Evolutionary conservation across 805 yeast genomes (phyloP), one percentile per base, ranked within the genome.

Genomic region (Wickerhamiella qilinensis): DNA sequence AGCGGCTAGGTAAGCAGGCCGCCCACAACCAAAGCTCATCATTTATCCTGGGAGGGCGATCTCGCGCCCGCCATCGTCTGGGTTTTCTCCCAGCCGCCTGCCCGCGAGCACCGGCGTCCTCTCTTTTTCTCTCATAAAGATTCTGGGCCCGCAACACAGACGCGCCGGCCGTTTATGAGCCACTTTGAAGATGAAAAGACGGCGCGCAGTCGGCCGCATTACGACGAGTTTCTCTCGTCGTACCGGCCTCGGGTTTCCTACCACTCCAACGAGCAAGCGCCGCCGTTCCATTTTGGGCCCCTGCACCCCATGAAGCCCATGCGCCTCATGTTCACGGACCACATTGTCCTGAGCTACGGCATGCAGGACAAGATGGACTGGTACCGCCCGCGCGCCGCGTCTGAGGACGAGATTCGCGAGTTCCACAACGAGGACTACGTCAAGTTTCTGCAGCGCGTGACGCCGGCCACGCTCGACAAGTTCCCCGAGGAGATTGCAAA

Each of bases 231-330:
- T 42, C 57, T 27, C 15, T 37, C 48, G 19, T 34, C 46, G 17
- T 32, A 40, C 30, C 55, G 56, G 35, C 58, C 59, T n/a, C 43
- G 46, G 15, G 94, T 85, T 1, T 82, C 94, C 7, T 85, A 85
- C 59, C 96, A 85, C 57, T 83, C 71, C 59, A 85, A 85, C 56
- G 81, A 85, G 20, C 73, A 77, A 38, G 93, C 77, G 0, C 68
- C 82, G 1, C 70, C 73, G 46, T 86, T 77, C 58, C 95, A 86
- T 52, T 30, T 30, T 57, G 98, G 98, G 15, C 80, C 82, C 1
- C 71, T 75, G 43, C 98, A 88, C 58, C 98, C 98, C n/a, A 88
- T 88, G 98, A 88, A 88, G 57, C 98, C 98, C 14, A 83, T 86
- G 57, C 64, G 98, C 46, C 64, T 91, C 44, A 78, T 85, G 86